phyloP scores from a whole-genome alignment of 129 eudicot species.

The Silybum marianum region DNA sequence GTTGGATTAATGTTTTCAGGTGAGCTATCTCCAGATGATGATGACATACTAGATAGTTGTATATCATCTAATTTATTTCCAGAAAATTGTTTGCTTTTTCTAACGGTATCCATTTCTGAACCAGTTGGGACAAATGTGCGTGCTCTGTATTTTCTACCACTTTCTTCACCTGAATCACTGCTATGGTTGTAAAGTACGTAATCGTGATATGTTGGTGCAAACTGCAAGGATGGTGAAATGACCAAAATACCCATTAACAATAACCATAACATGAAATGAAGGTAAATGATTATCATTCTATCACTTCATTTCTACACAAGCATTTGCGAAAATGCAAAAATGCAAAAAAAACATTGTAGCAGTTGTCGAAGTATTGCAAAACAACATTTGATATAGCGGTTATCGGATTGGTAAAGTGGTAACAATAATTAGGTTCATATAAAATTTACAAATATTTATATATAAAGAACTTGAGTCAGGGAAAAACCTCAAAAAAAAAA shows the following conservation, averaged over 20 bases:
- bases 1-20: slow-evolving; percentile 30
- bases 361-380: too few species aligned
- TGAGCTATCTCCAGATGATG: slow-evolving; percentile 56
- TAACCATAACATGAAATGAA: background rate
- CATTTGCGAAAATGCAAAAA: background rate
- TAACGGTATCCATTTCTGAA: slow-evolving; percentile 78
- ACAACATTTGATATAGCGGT: background rate
- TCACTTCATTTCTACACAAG: background rate
- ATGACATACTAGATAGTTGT: slow-evolving; percentile 61
- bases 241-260: slow-evolving; percentile 1
- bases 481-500: too few species aligned
- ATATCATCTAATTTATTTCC: slow-evolving; percentile 65
- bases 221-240: slow-evolving; percentile 48
- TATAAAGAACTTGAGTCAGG: too few species aligned
- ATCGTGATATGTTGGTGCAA: slow-evolving; percentile 96
- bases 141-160: slow-evolving; percentile 67
- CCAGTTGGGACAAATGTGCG: slow-evolving; percentile 96
- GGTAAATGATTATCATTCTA: background rate
- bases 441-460: background rate
- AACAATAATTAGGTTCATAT: background rate
- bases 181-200: slow-evolving; percentile 86
- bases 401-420: background rate
- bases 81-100: slow-evolving; percentile 58
- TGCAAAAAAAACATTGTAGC: too few species aligned
- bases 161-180: slow-evolving; percentile 68